Conservation (phyloP, 306 rosid genomes). For the Begonia fuchsioides region DNA sequence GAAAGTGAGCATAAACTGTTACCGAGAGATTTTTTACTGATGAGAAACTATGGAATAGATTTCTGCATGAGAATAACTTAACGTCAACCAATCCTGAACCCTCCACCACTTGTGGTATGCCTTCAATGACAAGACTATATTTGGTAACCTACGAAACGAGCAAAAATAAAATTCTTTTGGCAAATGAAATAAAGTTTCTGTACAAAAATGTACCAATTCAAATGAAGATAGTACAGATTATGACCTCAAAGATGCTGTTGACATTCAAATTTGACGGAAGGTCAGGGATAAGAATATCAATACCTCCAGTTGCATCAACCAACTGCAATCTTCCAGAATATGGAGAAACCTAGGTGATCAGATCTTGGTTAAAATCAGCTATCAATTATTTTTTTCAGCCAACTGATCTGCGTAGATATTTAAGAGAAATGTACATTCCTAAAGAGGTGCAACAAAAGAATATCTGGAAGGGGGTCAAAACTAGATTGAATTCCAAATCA, state of each 20-base stretch:
- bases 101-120: conserved; percentile 25
- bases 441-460: no score
- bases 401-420: no score
- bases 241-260: conserved; percentile 50
- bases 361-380: conserved; percentile 1
- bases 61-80: conserved; percentile 45
- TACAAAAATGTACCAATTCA: no score
- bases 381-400: no score
- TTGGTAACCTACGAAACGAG: conserved; percentile 41
- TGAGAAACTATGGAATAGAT: conserved; percentile 33
- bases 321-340: conserved; percentile 60
- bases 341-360: conserved; percentile 42
- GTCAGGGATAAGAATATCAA: conserved; percentile 78
- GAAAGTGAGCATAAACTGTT: conserved; percentile 35
- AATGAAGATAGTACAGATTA: conserved; percentile 3
- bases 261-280: conserved; percentile 61
- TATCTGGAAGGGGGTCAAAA: no score
- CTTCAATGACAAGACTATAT: conserved; percentile 52
- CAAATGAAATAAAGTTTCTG: no score
- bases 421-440: no score
- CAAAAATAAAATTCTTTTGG: conserved; percentile 14
- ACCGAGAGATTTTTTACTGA: conserved; percentile 19
- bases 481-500: no score
- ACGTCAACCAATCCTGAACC: conserved; percentile 16
- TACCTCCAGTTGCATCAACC: conserved; percentile 70